Base-by-base conservation (phyloP, 2,329 filamentous ascomycete genomes). In the Pseudophaeomoniella oleicola region DNA sequence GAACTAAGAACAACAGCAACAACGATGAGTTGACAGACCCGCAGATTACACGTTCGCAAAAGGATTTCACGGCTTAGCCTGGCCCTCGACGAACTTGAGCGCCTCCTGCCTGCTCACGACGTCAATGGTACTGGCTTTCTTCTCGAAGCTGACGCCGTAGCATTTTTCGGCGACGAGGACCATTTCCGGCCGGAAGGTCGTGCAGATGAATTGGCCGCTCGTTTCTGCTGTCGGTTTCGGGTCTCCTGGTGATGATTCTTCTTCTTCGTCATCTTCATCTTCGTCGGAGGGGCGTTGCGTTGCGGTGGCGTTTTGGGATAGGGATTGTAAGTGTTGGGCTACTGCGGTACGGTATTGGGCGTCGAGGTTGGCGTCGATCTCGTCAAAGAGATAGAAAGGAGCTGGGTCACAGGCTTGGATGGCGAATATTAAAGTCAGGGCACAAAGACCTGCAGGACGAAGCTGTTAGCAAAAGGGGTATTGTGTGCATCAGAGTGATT, bases 321-420 rank as follows among this genome's bases (percentile, higher is more conserved):
- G 86, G 37, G 77, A 78, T 52, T 88, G 69, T 15, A 98, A 70
- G 64, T 96, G 83, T 39, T 83, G 73, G 2, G 90, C 90, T 9
- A 98, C 90, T 1, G 90, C 88, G 1, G 90, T 94, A 42, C 90
- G 81, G 64, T 98, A 98, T 60, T 98, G 90, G 1, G 90, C 87
- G 56, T 98, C 90, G 16, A 98, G 72, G 55, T 98, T 98, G 57
- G 90, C 90, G 54, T 98, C 90, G 44, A 98, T 94, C 60, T 98
- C 90, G 57, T 98, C 90, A 50, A 98, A 98, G 51, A 98, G 87
- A 56, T 98, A 94, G 69, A 98, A 96, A 1, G 90, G 90, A 32
- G 88, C 92, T 6, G 88, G 90, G 56, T 98, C 90, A 41, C 88
- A 94, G 48, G 87, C 84, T 60, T 98, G 90, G 47, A 98, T 92